Conservation (phyloP, 257 asterid genomes). For the Lavandula angustifolia region DNA sequence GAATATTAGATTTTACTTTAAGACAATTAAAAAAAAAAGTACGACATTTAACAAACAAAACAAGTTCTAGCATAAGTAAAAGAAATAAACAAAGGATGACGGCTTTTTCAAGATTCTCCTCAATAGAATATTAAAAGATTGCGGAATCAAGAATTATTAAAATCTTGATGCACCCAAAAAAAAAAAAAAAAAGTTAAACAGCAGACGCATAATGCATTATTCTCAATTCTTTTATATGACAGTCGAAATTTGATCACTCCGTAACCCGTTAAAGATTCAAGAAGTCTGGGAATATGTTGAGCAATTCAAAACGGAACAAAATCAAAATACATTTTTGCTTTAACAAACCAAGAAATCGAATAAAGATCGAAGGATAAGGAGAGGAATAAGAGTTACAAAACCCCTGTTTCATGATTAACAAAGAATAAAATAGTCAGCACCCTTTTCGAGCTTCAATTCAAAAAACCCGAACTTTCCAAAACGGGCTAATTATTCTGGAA, state of each 20-base stretch:
- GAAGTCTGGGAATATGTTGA: neutral
- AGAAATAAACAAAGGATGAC: constrained; percentile 5
- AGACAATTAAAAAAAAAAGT: neutral
- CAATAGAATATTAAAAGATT: neutral
- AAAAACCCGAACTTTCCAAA: constrained; percentile 35
- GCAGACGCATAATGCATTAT: too few species aligned
- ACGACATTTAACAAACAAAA: neutral
- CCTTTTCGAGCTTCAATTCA: constrained; percentile 29
- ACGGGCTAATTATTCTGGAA: constrained; percentile 19
- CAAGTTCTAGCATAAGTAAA: neutral
- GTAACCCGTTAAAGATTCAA: neutral
- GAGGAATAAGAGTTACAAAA: neutral
- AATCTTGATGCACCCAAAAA: constrained; percentile 5
- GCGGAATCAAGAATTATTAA: neutral
- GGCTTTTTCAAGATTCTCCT: constrained; percentile 7
- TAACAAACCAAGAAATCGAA: constrained; percentile 1
- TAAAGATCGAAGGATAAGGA: neutral
- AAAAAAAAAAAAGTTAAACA: neutral
- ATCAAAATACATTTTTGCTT: neutral
- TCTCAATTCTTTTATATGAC: too few species aligned
- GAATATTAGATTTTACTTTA: neutral
- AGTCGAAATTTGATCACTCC: too few species aligned
- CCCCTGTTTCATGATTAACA: constrained; percentile 7
- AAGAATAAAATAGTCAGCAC: constrained; percentile 21
- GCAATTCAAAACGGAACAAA: neutral